Evolutionary conservation across 495 filamentous ascomycete genomes (phyloP).

Genomic region (Penicillium pulvis): DNA sequence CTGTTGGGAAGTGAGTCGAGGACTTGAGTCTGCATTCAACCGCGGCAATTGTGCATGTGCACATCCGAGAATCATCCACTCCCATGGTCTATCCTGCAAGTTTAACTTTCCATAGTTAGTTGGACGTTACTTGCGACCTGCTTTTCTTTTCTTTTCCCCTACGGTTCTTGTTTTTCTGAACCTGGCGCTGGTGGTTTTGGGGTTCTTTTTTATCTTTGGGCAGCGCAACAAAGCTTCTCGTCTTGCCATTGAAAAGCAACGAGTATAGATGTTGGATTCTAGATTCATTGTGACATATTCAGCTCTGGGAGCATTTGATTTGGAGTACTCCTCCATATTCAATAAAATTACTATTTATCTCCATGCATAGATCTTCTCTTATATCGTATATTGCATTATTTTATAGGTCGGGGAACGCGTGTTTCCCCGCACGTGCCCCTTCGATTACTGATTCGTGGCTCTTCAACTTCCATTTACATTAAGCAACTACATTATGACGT

Average conservation of each 20-base stretch:
- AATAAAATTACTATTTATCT: background rate
- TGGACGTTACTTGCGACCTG: slow-evolving; percentile 11
- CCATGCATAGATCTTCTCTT: background rate
- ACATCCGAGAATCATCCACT: background rate
- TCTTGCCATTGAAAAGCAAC: slow-evolving; percentile 22
- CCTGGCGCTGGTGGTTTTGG: slow-evolving; percentile 46
- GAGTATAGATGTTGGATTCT: slow-evolving; percentile 27
- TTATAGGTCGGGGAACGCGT: slow-evolving; percentile 1
- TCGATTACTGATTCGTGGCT: slow-evolving; percentile 1
- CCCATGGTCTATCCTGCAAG: slow-evolving; percentile 2
- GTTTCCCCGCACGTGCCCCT: slow-evolving; percentile 17
- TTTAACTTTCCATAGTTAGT: slow-evolving; percentile 4
- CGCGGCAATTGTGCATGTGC: background rate
- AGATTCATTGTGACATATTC: slow-evolving; percentile 25
- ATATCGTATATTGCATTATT: background rate
- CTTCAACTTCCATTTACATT: slow-evolving; percentile 3
- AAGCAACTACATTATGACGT: slow-evolving; percentile 24
- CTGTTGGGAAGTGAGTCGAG: slow-evolving; percentile 3
- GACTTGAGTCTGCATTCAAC: background rate
- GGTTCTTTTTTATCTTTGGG: slow-evolving; percentile 32
- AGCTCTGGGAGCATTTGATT: slow-evolving; percentile 29
- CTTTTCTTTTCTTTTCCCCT: slow-evolving; percentile 20
- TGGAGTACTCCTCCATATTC: slow-evolving; percentile 3
- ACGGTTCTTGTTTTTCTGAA: slow-evolving; percentile 19
- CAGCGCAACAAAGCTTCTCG: slow-evolving; percentile 29